Conservation (phyloP, 2,329 filamentous ascomycete genomes). For the Pseudocercospora eumusae region DNA sequence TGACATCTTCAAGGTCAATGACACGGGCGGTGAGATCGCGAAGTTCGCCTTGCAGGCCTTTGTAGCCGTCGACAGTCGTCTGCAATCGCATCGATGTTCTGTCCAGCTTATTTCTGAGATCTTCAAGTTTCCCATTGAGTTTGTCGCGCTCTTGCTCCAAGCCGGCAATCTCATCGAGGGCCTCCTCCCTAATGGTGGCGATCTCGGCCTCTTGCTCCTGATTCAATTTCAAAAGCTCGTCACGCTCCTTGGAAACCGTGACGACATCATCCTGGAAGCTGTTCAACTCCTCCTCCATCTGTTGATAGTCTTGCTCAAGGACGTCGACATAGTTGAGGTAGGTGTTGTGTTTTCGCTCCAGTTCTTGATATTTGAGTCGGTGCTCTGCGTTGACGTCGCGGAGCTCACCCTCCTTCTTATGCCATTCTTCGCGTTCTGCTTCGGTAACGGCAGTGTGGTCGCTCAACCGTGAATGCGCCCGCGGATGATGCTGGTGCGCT, state of each 20-base stretch:
- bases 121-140: slow-evolving; percentile 36
- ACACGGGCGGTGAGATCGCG: slow-evolving; percentile 85
- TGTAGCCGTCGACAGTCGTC: slow-evolving; percentile 81
- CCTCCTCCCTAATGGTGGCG: slow-evolving; percentile 57
- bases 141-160: slow-evolving; percentile 48
- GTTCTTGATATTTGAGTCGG: slow-evolving; percentile 85
- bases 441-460: slow-evolving; percentile 69
- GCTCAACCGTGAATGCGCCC: slow-evolving; percentile 74
- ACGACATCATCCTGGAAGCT: slow-evolving; percentile 77
- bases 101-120: slow-evolving; percentile 52
- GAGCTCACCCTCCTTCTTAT: slow-evolving; percentile 78
- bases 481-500: slow-evolving; percentile 55
- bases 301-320: slow-evolving; percentile 65
- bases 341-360: slow-evolving; percentile 78
- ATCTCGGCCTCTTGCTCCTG: slow-evolving; percentile 61
- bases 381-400: slow-evolving; percentile 84
- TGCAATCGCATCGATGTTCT: slow-evolving; percentile 70
- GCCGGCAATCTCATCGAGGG: slow-evolving; percentile 60
- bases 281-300: slow-evolving; percentile 79
- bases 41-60: slow-evolving; percentile 91
- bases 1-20: slow-evolving; percentile 84
- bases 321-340: slow-evolving; percentile 78
- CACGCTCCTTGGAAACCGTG: slow-evolving; percentile 76
- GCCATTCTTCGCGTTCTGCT: slow-evolving; percentile 78
- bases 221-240: slow-evolving; percentile 77